Evolutionary conservation across 2,329 filamentous ascomycete species (phyloP), one percentile per base, ranked within the genome.

Genomic region (Neopestalotiopsis sp.): DNA sequence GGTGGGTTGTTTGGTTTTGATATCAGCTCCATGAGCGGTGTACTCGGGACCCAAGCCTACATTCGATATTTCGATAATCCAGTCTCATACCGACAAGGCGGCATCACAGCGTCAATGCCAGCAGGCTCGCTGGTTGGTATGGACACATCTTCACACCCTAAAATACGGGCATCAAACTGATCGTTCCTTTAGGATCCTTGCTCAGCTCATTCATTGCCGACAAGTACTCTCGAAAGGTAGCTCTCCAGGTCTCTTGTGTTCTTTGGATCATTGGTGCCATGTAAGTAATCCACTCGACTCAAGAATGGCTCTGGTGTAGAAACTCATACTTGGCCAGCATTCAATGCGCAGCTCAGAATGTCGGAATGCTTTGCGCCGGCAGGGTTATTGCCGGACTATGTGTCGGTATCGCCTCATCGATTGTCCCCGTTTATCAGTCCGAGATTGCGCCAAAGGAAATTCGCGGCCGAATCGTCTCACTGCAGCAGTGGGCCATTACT

Each of bases 1-100:
- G 91, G 91, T 77, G 89, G 87, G 30, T 83, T 94, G 32, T 94
- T 94, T 75, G 93, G 92, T 74, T 94, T 94, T 77, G 92, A 94
- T 80, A 93, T 94, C 74, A 89, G 87, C 68, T 92, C 90, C 58
- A 93, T 94, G 91, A 90, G 88, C 49, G 89, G 88, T 61, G 88
- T 90, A 30, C 83, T 94, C 49, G 89, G 89, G 38, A 92, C 90
- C 0, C 80, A 89, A 68, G 87, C 90, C 61, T 94, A 94, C 78
- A 89, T 89, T 73, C 89, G 88, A 74, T 94, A 92, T 79, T 94
- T 94, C 81, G 83, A 89, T 74, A 87, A 93, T 67, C 86, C 86
- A 2, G 76, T 78, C 20, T 86, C 84, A 1, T 85, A 87, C 72
- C 83, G 86, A 0, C 91, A 94, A 79, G 91, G 91, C 59, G 91